These are phyloP conservation scores for Aspergillus vadensis DNA, from an alignment of 2,329 filamentous ascomycete genomes.

Conservation along the genomic window DNA sequence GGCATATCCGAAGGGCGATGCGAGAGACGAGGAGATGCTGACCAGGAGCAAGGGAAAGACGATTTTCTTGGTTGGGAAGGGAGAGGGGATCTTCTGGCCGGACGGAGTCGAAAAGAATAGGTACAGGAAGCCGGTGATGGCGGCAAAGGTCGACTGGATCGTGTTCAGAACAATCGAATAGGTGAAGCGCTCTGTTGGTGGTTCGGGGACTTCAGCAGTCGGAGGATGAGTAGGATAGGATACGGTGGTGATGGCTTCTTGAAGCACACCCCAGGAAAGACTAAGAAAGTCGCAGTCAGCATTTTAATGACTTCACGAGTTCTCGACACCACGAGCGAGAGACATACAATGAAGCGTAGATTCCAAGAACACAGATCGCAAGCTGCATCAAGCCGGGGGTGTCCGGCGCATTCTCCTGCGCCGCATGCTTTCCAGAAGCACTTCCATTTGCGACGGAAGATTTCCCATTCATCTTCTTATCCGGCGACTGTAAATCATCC, in stretches of 20 bases:
- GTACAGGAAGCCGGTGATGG: slow-evolving; percentile 78
- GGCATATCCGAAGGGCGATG: slow-evolving; percentile 94
- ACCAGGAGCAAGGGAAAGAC: slow-evolving; percentile 79
- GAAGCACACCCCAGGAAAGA: slow-evolving; percentile 92
- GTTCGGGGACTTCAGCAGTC: slow-evolving; percentile 46
- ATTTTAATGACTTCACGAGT: background rate
- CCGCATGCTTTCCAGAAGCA: slow-evolving; percentile 22
- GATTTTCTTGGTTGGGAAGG: slow-evolving; percentile 78
- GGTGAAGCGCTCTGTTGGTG: slow-evolving; percentile 71
- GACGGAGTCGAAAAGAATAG: slow-evolving; percentile 65
- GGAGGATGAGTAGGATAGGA: slow-evolving; percentile 66
- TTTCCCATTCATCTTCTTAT: slow-evolving; percentile 35
- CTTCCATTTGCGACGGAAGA: slow-evolving; percentile 21
- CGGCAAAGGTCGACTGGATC: slow-evolving; percentile 87
- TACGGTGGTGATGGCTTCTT: slow-evolving; percentile 96
- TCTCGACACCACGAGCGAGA: background rate
- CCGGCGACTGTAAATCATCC: slow-evolving; percentile 33
- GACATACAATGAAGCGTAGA: slow-evolving; percentile 90
- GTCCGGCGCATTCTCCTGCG: slow-evolving; percentile 34
- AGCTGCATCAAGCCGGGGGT: slow-evolving; percentile 70
- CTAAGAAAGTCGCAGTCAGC: slow-evolving; percentile 47
- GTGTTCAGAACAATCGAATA: slow-evolving; percentile 96
- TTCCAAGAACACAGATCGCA: slow-evolving; percentile 84
- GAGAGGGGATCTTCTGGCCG: slow-evolving; percentile 49
- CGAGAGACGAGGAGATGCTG: slow-evolving; percentile 81